phyloP scores from a whole-genome alignment of 352 stramenopile genomes.

The Globisporangium yorkense region DNA sequence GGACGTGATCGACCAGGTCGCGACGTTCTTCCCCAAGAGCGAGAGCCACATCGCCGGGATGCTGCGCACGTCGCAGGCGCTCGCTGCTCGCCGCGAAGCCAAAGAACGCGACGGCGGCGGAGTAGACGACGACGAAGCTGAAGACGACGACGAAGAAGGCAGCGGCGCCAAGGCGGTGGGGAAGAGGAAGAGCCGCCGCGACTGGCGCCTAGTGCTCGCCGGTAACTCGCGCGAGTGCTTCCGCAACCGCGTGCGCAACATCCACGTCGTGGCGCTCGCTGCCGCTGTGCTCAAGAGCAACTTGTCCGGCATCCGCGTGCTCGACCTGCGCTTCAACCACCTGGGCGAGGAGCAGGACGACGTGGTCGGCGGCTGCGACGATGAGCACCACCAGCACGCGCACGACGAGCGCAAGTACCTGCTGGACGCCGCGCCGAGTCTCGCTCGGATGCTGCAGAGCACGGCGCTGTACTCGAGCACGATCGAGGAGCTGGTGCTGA shows the following conservation, averaged over 20 bases:
- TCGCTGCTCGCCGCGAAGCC: constrained; percentile 30
- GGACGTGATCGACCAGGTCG: constrained; percentile 45
- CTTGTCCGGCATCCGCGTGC: constrained; percentile 27
- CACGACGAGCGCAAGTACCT: constrained; percentile 35
- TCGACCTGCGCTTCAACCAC: constrained; percentile 54
- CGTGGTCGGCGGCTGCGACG: constrained; percentile 15
- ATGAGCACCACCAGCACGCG: constrained; percentile 2
- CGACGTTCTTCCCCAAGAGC: constrained; percentile 32
- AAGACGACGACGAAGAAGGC: constrained; percentile 1
- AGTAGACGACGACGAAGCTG: background rate
- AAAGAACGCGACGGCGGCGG: background rate
- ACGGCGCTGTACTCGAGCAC: constrained; percentile 42
- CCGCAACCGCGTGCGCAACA: constrained; percentile 55
- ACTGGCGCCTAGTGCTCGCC: constrained; percentile 28
- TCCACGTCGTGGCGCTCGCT: constrained; percentile 51
- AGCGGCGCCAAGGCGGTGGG: background rate
- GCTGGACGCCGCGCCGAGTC: constrained; percentile 35
- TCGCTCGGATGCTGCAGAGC: constrained; percentile 41
- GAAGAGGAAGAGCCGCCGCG: constrained; percentile 1
- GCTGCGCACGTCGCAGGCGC: constrained; percentile 36
- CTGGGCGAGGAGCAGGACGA: constrained; percentile 28
- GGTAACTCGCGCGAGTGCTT: constrained; percentile 57
- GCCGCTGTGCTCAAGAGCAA: constrained; percentile 44
- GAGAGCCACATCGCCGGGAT: constrained; percentile 28
- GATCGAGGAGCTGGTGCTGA: constrained; percentile 49